A percentile compares a stretch with the other conserved stretches of the same genome.
phyloP scores from a whole-genome alignment of 2,329 filamentous ascomycete species.

The Ophiostoma piceae region DNA sequence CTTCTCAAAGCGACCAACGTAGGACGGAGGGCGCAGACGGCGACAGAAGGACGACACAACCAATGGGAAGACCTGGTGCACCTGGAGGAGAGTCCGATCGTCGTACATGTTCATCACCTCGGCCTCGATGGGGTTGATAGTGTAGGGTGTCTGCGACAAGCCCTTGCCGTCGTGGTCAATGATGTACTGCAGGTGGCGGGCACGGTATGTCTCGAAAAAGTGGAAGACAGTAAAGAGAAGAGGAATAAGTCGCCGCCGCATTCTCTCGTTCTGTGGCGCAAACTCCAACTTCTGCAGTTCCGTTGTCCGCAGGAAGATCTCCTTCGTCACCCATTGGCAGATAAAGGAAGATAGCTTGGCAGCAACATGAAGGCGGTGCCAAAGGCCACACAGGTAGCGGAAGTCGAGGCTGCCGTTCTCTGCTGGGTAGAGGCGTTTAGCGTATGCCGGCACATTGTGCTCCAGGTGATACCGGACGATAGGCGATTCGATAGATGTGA shows the following conservation, averaged over 20 bases:
- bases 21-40: conserved; percentile 57
- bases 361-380: conserved; percentile 61
- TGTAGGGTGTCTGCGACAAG: conserved; percentile 50
- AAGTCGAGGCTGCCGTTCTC: conserved; percentile 47
- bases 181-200: conserved; percentile 53
- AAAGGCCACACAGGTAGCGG: conserved; percentile 58
- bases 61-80: conserved; percentile 60
- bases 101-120: conserved; percentile 62
- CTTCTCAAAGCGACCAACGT: conserved; percentile 57
- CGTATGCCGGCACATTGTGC: conserved; percentile 56
- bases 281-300: conserved; percentile 53
- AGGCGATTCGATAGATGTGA: conserved; percentile 55
- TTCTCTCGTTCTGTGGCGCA: conserved; percentile 56
- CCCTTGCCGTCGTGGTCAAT: conserved; percentile 48
- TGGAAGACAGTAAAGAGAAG: conserved; percentile 62
- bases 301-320: conserved; percentile 57
- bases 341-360: conserved; percentile 58
- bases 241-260: conserved; percentile 60
- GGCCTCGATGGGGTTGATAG: conserved; percentile 57
- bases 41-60: conserved; percentile 61
- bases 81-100: conserved; percentile 55
- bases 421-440: conserved; percentile 55
- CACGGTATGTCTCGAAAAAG: conserved; percentile 61
- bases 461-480: conserved; percentile 58
- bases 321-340: conserved; percentile 60